Evolutionary conservation across 2,329 filamentous ascomycete genomes (phyloP), one percentile per base, ranked within the genome.

Genomic region (Dryadomyces quercivorus): DNA sequence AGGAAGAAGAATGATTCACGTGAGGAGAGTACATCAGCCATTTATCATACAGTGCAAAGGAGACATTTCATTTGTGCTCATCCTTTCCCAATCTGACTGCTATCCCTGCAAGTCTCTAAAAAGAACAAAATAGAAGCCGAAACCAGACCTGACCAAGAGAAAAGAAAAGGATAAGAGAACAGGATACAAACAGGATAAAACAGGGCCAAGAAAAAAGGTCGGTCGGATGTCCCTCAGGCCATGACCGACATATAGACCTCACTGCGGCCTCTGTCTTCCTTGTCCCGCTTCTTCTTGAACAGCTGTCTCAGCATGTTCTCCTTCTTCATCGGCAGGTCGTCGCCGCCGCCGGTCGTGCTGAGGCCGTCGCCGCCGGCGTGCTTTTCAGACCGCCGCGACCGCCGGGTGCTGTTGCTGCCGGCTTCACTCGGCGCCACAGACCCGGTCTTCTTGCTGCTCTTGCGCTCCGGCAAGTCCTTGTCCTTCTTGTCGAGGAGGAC

Each of bases 291-390:
- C 67, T 71, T 75, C 69, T 76, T 78, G 63, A 82, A 81, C 55
- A 82, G 59, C 2, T 72, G 67, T 69, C 80, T 81, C 58, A 82
- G 71, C 76, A 81, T 77, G 62, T 74, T 80, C 44, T 62, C 66
- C 61, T 71, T 73, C 57, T 69, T 69, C 4, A 8, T 8, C 26
- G 26, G 26, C 26, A 31, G 8, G 26, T 31, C 26, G 26, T 31
- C 26, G 26, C 26, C 26, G 2, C 44, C 60, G 60, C 63, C 68
- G 9, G 20, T n/a, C 2, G 9, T 18, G 44, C 20, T 46, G 44
- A 22, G 2, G 44, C 9, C 15, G 45, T 18, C 18, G 15, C n/a
- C 18, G 42, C n/a, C 18, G 10, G n/a, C 22, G 26, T 8, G 26
- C 22, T 52, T 44, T 18, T 44, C 50, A 4, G n/a, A 16, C 3